A percentile compares a stretch with the other conserved stretches of the same genome.
phyloP scores from a whole-genome alignment of 495 filamentous ascomycete species.

The Hypoxylon lenormandii region DNA sequence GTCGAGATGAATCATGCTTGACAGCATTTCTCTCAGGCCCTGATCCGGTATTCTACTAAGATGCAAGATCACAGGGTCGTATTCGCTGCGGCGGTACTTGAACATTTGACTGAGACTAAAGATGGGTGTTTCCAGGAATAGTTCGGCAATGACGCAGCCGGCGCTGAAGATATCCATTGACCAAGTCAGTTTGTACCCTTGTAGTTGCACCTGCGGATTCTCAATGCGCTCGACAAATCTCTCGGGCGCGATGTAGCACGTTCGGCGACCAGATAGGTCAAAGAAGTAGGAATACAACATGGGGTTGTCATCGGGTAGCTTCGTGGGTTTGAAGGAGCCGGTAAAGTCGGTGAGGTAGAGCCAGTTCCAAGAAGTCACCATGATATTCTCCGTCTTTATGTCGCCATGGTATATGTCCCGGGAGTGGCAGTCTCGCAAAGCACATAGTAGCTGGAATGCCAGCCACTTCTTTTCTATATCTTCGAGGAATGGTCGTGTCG shows the following conservation, averaged over 20 bases:
- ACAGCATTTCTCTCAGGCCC: constrained; percentile 85
- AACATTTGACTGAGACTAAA: constrained; percentile 94
- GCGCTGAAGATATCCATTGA: constrained; percentile 99
- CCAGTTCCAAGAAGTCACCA: constrained; percentile 99
- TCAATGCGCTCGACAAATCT: constrained; percentile 77
- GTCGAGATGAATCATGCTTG: constrained; percentile 94
- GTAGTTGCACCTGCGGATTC: constrained; percentile 65
- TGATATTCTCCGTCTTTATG: constrained; percentile 95
- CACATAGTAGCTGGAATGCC: constrained; percentile 93
- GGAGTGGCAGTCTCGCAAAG: constrained; percentile 89
- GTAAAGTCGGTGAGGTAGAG: constrained; percentile 97
- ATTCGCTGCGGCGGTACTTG: constrained; percentile 91
- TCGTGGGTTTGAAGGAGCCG: constrained; percentile 92
- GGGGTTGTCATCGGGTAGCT: constrained; percentile 95
- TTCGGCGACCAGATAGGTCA: constrained; percentile 88
- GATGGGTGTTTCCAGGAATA: constrained; percentile 94
- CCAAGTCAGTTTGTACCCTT: constrained; percentile 68
- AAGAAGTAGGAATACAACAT: constrained; percentile 98
- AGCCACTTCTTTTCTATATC: constrained; percentile 99
- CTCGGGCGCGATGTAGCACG: constrained; percentile 97
- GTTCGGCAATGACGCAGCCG: constrained; percentile 95
- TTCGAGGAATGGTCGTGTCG: constrained; percentile 95
- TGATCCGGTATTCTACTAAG: constrained; percentile 87
- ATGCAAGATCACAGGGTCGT: constrained; percentile 83
- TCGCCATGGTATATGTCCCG: constrained; percentile 95